A percentile compares a stretch with the other conserved stretches of the same genome.
phyloP scores from a whole-genome alignment of 2,329 filamentous ascomycete species.

The Penicillium rolfsii region DNA sequence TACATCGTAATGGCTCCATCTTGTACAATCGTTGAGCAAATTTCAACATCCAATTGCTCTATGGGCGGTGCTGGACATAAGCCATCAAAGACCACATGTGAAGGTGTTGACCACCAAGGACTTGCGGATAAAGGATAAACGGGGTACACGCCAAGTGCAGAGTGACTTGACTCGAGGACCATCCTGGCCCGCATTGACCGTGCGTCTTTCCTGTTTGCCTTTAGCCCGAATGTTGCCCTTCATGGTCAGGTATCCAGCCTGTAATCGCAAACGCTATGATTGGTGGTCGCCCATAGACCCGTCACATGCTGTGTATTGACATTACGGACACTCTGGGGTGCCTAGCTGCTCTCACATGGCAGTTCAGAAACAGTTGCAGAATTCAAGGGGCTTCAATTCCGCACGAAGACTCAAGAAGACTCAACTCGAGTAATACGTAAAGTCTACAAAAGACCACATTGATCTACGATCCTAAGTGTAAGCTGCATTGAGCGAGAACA shows the following conservation, averaged over 20 bases:
- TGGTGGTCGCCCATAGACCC: constrained; percentile 24
- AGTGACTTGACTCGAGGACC: constrained; percentile 3
- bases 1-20: too few species aligned
- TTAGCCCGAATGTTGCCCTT: constrained; percentile 23
- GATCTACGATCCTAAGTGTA: background rate
- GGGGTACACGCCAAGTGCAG: constrained; percentile 18
- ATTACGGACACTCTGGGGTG: constrained; percentile 17
- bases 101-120: background rate
- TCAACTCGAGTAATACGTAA: background rate
- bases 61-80: background rate
- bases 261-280: constrained; percentile 30
- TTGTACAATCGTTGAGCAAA: background rate
- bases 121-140: constrained; percentile 12
- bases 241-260: background rate
- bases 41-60: background rate
- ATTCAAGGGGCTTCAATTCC: background rate
- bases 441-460: background rate
- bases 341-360: background rate
- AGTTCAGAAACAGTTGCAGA: background rate
- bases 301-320: constrained; percentile 34
- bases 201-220: constrained; percentile 6
- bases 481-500: background rate
- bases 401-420: background rate
- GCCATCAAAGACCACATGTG: background rate
- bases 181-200: constrained; percentile 4